Percentiles rank a stretch among this genome's conserved stretches.
These are phyloP conservation scores for Kazachstania sp. DNA, from an alignment of 1,139 yeast genomes.

Conservation along the genomic window DNA sequence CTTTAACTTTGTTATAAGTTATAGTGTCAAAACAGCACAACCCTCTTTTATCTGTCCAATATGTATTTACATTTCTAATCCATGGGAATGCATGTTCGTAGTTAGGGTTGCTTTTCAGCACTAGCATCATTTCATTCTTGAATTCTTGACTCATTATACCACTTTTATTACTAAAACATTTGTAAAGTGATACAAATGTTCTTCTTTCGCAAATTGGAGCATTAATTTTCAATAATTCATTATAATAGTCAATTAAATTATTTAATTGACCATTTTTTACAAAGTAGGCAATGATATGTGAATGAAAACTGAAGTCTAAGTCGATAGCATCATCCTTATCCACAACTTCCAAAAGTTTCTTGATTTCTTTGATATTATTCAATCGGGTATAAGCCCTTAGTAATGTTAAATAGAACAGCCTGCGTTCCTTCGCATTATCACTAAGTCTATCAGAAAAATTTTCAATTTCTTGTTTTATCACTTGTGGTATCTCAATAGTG, in stretches of 20 bases:
- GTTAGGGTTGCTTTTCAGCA: not conserved
- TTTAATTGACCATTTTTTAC: slow-evolving; percentile 16
- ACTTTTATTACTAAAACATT: slow-evolving; percentile 4
- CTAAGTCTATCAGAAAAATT: not conserved
- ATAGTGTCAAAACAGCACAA: not conserved
- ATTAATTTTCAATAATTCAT: slow-evolving; percentile 1
- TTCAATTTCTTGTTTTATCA: not conserved
- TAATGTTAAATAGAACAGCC: slow-evolving; percentile 5
- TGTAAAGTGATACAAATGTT: slow-evolving; percentile 13
- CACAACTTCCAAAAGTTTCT: slow-evolving; percentile 6
- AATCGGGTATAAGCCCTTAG: slow-evolving; percentile 13
- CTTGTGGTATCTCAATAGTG: not conserved
- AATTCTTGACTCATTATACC: slow-evolving; percentile 1
- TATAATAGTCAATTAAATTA: slow-evolving; percentile 15
- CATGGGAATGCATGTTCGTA: slow-evolving; percentile 1
- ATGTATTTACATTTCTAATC: not conserved
- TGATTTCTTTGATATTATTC: slow-evolving; percentile 14
- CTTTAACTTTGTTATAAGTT: slow-evolving; percentile 6
- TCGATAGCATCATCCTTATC: slow-evolving; percentile 5
- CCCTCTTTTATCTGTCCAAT: not conserved
- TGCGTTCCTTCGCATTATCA: not conserved
- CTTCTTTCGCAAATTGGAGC: not conserved
- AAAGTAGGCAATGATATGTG: slow-evolving; percentile 17
- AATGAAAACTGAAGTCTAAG: slow-evolving; percentile 11
- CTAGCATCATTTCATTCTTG: slow-evolving; percentile 4